phyloP scores from a whole-genome alignment of 768 basidiomycete species.

The Mycena alexandri region DNA sequence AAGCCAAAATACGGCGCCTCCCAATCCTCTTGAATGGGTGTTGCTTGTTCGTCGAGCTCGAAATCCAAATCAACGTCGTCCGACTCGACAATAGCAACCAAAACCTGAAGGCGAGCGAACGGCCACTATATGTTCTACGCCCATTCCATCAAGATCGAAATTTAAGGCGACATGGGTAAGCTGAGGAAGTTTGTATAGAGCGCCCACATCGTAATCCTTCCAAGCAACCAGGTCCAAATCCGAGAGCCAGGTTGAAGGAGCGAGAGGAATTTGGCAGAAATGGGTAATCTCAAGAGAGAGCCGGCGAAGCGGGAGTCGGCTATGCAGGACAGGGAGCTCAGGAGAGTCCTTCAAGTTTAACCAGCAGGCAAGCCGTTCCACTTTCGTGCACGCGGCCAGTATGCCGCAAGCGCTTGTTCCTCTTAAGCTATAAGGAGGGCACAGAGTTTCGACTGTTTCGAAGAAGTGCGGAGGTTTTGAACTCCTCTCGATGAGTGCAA shows the following conservation, averaged over 20 bases:
- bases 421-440: not conserved
- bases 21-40: not conserved
- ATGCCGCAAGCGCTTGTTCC: not conserved
- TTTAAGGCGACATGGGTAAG: conserved; percentile 15
- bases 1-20: conserved; percentile 3
- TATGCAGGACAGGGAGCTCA: not conserved
- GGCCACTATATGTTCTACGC: not conserved
- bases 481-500: not conserved
- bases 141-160: not conserved
- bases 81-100: not conserved
- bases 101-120: not conserved
- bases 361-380: conserved; percentile 10
- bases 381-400: not conserved
- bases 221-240: not conserved
- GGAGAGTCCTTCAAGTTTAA: not conserved
- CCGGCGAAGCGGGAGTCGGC: not conserved
- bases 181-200: not conserved
- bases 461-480: not conserved
- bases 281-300: not conserved
- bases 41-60: not conserved
- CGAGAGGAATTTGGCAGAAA: conserved; percentile 1
- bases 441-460: not conserved
- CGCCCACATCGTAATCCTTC: not conserved
- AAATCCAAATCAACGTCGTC: not conserved
- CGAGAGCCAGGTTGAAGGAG: not conserved